A percentile compares a stretch with the other conserved stretches of the same genome.
These are phyloP conservation scores for Trichoderma sp. DNA, from an alignment of 2,329 filamentous ascomycete species.

Conservation along the genomic window DNA sequence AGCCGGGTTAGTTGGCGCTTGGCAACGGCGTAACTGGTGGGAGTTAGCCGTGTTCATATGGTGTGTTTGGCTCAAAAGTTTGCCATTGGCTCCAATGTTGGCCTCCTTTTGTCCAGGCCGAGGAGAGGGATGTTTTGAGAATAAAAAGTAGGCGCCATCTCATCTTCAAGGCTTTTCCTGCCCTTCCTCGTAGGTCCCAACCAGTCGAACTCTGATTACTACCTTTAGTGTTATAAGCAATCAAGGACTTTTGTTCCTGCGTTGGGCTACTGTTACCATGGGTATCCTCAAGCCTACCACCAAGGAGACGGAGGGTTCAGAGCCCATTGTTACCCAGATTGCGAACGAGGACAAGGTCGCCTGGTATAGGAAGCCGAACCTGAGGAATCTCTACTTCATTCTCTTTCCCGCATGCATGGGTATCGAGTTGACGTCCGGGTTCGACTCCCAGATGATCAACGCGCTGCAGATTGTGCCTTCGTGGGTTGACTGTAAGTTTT, in stretches of 20 bases:
- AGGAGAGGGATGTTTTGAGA: neutral
- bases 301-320: slow-evolving; percentile 11
- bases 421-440: slow-evolving; percentile 13
- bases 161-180: neutral
- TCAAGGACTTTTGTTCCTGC: too few relatives aligned
- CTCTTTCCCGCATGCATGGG: slow-evolving; percentile 20
- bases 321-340: slow-evolving; percentile 8
- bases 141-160: slow-evolving; percentile 2
- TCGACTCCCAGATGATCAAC: slow-evolving; percentile 19
- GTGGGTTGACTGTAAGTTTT: slow-evolving; percentile 1
- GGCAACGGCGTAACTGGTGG: slow-evolving; percentile 8
- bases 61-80: slow-evolving; percentile 1
- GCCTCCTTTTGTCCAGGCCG: slow-evolving; percentile 2
- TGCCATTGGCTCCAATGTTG: neutral
- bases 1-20: neutral
- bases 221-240: neutral
- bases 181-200: neutral
- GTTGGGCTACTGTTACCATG: neutral
- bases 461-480: slow-evolving; percentile 20
- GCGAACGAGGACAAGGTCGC: slow-evolving; percentile 12
- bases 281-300: slow-evolving; percentile 2
- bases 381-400: slow-evolving; percentile 13
- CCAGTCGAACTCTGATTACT: neutral
- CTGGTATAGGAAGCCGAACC: slow-evolving; percentile 17
- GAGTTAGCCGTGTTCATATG: neutral